Base-by-base conservation (phyloP, 106 monocot genomes). In the Phalaenopsis equestris region DNA sequence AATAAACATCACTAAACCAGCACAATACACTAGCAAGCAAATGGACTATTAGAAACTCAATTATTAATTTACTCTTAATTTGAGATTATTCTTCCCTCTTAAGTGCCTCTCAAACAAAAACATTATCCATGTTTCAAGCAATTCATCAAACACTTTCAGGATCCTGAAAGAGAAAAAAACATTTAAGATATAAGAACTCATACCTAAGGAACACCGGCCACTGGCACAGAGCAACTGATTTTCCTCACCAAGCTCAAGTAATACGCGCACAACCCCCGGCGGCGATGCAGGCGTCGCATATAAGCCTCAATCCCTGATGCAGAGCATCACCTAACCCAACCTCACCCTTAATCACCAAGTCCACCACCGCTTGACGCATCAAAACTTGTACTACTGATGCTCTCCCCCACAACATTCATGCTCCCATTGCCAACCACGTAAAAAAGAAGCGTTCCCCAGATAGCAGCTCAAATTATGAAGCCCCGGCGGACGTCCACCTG, bases 231-330 rank as follows among this genome's bases (percentile, higher is more conserved):
- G 38, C 72, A 72, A 30, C 10, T 39, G 72, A 9, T 39, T 72
- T 38, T 14, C 2, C 15, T 72, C 72, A 30, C 14, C 14, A 14
- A 72, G 41, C 38, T 72, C 72, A 14, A 37, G 11, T 72, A 14
- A 72, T 37, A 72, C 37, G 46, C 75, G 18, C 76, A 77, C 21
- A 49, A n/a, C 52, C 76, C 2, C 52, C 24, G 46, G 49, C 7
- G 12, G 46, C 76, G 24, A 47, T 30, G 49, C 76, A 77, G 3
- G 47, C 52, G 48, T 49, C 52, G 76, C 76, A 77, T 12, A 1
- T 52, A 16, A 77, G 76, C 1, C 24, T 49, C 47, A 77, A 77
- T 10, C 76, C 76, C 46, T 47, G 49, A 30, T 77, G 30, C 76
- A 77, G 46, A 16, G 52, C 46, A 16, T 9, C 76, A 4, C 43